Base-by-base conservation (phyloP, 192 early-diverging fungal species). In the Powellomyces hirtus region DNA sequence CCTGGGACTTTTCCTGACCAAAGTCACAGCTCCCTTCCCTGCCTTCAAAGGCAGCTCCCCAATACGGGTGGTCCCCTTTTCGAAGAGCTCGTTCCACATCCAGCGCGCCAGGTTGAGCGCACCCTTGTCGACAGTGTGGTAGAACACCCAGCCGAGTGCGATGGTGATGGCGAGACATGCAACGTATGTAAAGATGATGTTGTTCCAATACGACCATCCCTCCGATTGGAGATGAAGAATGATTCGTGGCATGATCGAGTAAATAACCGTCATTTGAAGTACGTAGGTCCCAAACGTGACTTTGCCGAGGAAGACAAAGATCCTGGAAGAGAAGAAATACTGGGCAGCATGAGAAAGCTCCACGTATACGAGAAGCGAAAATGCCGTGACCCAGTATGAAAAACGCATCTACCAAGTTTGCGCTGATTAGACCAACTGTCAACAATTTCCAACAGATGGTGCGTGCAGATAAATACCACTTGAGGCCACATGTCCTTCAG, bases 61-160 rank as follows among this genome's bases (percentile, higher is more conserved):
- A 16, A 56, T 56, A 7, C 53, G 22, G 16, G 53, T 56, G 4
- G 53, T 56, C 27, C 53, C 53, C 22, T 56, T 56, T 33, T 56
- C 53, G 29, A 56, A 56, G 3, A 56, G 53, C 53, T 56, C 53
- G 53, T 56, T 56, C 53, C 53, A 56, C 53, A 56, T 56, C 53
- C 53, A 56, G 27, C 53, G 4, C 18, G 53, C 53, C 5, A 56
- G 5, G 6, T 56, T 56, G 27, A 56, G 31, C 24, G 27, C 31
- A 4, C 53, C 22, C 27, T 56, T 56, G 53, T 56, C 53, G 53
- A 56, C 53, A 22, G 53, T 56, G 53, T 33, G 53, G 53, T 56
- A 56, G 29, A 56, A 56, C 3, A 56, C 31, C 53, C 53, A 56
- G 5, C 27, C 53, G 5, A 56, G 53, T 18, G 33, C 22, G 27